Evolutionary conservation across 257 asterid genomes (phyloP).

Genomic region (Catharanthus roseus): DNA sequence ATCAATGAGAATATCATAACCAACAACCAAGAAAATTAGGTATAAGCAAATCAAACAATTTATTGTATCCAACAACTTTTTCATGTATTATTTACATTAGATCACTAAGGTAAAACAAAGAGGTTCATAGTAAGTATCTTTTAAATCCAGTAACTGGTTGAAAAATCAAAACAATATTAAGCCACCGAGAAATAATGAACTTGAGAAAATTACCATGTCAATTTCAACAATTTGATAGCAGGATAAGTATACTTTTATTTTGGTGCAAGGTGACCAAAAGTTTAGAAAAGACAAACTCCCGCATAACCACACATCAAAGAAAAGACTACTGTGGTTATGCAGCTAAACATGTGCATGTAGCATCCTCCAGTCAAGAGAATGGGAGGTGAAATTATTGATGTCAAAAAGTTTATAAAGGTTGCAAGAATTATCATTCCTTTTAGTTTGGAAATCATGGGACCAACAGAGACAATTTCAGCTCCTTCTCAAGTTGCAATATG

Average conservation of each 20-base stretch:
- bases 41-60: not conserved
- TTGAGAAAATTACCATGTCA: not conserved
- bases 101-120: not conserved
- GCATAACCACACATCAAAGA: not conserved
- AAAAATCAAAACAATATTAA: not conserved
- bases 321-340: not conserved
- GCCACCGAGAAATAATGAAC: not conserved
- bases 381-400: not conserved
- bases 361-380: no score
- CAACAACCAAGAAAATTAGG: constrained; percentile 1
- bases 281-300: not conserved
- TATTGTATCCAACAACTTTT: not conserved
- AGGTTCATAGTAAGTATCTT: not conserved
- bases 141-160: not conserved
- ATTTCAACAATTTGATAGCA: not conserved
- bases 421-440: not conserved
- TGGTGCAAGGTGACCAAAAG: not conserved
- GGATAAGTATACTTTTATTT: not conserved
- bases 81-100: not conserved
- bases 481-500: no score
- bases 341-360: not conserved
- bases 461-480: not conserved
- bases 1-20: not conserved
- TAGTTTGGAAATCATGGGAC: not conserved
- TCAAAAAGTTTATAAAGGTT: not conserved